Percentiles rank a stretch among this genome's conserved stretches.
Conservation (phyloP, 441 rosid genomes). For the Rhodomyrtus psidioides region DNA sequence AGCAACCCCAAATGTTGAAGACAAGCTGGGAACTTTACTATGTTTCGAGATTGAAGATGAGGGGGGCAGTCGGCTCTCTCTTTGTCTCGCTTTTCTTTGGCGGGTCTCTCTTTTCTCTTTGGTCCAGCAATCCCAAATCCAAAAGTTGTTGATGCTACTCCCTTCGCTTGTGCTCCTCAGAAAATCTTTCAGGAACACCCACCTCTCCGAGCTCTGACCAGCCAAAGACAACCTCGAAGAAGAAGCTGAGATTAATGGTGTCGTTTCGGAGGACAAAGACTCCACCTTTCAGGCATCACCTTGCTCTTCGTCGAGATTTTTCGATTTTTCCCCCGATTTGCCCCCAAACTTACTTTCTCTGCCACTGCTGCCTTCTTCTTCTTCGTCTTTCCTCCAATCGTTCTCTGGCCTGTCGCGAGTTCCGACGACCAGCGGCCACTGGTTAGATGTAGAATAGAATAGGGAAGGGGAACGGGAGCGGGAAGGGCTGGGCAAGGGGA, state of each 20-base stretch:
- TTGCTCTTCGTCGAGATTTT: constrained; percentile 11
- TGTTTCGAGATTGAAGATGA: background rate
- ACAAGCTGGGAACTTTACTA: background rate
- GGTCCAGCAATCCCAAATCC: too few species aligned
- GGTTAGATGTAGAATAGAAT: too few species aligned
- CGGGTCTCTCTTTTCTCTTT: too few species aligned
- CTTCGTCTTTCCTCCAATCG: constrained; percentile 27
- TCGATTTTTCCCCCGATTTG: constrained; percentile 1
- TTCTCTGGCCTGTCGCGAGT: too few species aligned
- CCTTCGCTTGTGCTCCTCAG: constrained; percentile 96
- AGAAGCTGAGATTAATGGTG: constrained; percentile 56
- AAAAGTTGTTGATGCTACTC: constrained; percentile 75
- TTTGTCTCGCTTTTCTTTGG: constrained; percentile 49
- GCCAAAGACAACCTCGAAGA: constrained; percentile 82
- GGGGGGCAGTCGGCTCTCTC: constrained; percentile 8
- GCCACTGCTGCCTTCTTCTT: background rate
- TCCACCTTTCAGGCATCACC: constrained; percentile 2
- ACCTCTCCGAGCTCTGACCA: constrained; percentile 87
- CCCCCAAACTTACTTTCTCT: background rate
- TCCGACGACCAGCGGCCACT: too few species aligned
- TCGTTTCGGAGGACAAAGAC: constrained; percentile 1
- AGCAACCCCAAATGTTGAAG: background rate
- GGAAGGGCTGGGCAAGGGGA: too few species aligned
- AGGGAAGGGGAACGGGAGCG: too few species aligned
- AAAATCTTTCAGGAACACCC: constrained; percentile 92